phyloP scores from a whole-genome alignment of 139 green algal species.

The Pedinophyceae sp. region DNA sequence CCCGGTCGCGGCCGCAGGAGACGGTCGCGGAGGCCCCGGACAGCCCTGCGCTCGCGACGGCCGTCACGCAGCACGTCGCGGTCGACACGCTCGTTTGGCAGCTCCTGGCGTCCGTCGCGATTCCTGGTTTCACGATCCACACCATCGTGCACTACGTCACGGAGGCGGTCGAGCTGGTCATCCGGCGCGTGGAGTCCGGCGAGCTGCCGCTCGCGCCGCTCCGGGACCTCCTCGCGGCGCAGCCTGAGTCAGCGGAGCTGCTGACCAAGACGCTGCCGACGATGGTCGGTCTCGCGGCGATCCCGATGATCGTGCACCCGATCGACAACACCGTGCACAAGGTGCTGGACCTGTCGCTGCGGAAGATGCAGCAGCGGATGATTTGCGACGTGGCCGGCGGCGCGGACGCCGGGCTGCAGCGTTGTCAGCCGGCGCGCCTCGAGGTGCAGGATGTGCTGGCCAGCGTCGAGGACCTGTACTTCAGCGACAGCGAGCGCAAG shows the following conservation, averaged over 20 bases:
- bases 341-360: slow-evolving; percentile 39
- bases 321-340: slow-evolving; percentile 48
- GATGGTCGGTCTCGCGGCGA: slow-evolving; percentile 30
- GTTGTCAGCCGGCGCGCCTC: too few relatives aligned
- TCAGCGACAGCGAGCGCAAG: too few relatives aligned
- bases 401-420: too few relatives aligned
- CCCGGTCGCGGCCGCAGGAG: too few relatives aligned
- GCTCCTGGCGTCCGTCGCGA: slow-evolving; percentile 39
- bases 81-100: slow-evolving; percentile 60
- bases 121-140: slow-evolving; percentile 58
- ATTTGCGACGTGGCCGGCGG: too few relatives aligned
- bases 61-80: too few relatives aligned
- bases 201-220: not conserved
- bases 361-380: too few relatives aligned
- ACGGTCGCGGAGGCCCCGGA: too few relatives aligned
- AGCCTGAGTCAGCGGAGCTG: slow-evolving; percentile 3
- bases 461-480: too few relatives aligned
- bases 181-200: not conserved
- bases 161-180: slow-evolving; percentile 15
- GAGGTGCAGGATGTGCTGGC: too few relatives aligned
- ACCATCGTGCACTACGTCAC: slow-evolving; percentile 29
- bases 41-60: too few relatives aligned
- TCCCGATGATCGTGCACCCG: slow-evolving; percentile 60
- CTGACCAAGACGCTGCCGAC: slow-evolving; percentile 42
- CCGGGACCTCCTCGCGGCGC: slow-evolving; percentile 3